These are phyloP conservation scores for Tetrapyrgos nigripes DNA, from an alignment of 1,284 basidiomycete species.

Conservation along the genomic window DNA sequence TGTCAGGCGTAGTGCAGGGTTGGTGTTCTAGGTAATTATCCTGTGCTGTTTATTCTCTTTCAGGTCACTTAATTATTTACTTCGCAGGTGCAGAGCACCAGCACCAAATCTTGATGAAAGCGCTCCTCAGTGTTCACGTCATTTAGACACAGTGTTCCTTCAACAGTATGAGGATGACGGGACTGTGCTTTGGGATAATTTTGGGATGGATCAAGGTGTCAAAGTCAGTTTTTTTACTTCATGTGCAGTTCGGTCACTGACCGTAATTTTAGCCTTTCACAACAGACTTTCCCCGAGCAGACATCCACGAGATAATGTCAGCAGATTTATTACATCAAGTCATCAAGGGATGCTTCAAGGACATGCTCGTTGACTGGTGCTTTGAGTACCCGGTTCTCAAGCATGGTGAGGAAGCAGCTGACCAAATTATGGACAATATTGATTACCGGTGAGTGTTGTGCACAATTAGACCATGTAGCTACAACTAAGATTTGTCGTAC, in stretches of 20 bases:
- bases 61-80: slow-evolving; percentile 8
- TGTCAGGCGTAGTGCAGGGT: slow-evolving; percentile 17
- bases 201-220: slow-evolving; percentile 15
- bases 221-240: slow-evolving; percentile 1
- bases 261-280: slow-evolving; percentile 7
- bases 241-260: background rate
- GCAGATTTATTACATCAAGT: slow-evolving; percentile 40
- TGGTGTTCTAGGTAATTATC: slow-evolving; percentile 24
- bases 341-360: slow-evolving; percentile 41
- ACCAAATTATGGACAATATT: slow-evolving; percentile 33
- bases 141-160: background rate
- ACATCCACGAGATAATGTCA: slow-evolving; percentile 32
- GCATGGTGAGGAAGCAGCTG: slow-evolving; percentile 21
- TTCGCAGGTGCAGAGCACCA: slow-evolving; percentile 19
- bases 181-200: slow-evolving; percentile 16
- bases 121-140: background rate
- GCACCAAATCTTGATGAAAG: slow-evolving; percentile 15
- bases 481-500: background rate
- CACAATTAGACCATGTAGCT: background rate
- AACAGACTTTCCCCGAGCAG: slow-evolving; percentile 20
- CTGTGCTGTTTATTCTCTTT: slow-evolving; percentile 22
- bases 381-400: slow-evolving; percentile 22
- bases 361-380: slow-evolving; percentile 31
- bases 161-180: slow-evolving; percentile 4
- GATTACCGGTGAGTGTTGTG: slow-evolving; percentile 26